Evolutionary conservation across 768 basidiomycete species (phyloP), one percentile per base, ranked within the genome.

Genomic region (Trametes cingulata): DNA sequence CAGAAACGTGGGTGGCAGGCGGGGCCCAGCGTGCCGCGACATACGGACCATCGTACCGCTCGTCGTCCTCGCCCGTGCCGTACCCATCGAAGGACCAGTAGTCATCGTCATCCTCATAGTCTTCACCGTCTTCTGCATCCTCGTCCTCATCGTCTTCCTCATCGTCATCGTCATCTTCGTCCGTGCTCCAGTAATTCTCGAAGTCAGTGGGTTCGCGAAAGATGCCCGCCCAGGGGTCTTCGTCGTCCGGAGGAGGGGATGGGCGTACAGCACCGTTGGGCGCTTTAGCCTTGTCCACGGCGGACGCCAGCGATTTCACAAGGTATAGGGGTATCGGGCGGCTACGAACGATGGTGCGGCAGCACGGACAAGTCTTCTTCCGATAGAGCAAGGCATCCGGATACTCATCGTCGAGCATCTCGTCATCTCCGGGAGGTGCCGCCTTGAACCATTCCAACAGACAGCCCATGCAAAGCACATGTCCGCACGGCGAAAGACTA

Each of bases 371-470:
- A 1, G 85, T 82, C 70, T 91, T 91, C 22, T 79, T 76, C 24
- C 88, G 83, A 60, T 76, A 76, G 27, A 88, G 68, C 25, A 87
- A 71, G 63, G 82, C 82, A 24, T 73, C 68, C 9, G 76, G 72
- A 42, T 74, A 72, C 35, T 70, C 69, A 42, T 78, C 76, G 45
- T 79, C 73, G 52, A 72, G 59, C 77, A 80, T 81, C 17, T 80
- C 79, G 37, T 78, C 76, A 25, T 78, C 79, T 17, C 68, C 60
- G 0, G 76, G 73, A 3, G 88, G 88, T 3, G 88, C 87, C 52
- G 83, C 80, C 59, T 83, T 81, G 74, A 91, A 91, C 90, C 90
- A 91, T 65, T 86, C 84, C 71, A 88, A 86, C 9, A 91, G 81
- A 65, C 90, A 91, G 2, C 67, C 65, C 25, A 87, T 78, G 57